Percentiles rank a stretch among this genome's conserved stretches.
Evolutionary conservation across 139 green algal genomes (phyloP).

Genomic region (Chlamydomonas schloesseri): DNA sequence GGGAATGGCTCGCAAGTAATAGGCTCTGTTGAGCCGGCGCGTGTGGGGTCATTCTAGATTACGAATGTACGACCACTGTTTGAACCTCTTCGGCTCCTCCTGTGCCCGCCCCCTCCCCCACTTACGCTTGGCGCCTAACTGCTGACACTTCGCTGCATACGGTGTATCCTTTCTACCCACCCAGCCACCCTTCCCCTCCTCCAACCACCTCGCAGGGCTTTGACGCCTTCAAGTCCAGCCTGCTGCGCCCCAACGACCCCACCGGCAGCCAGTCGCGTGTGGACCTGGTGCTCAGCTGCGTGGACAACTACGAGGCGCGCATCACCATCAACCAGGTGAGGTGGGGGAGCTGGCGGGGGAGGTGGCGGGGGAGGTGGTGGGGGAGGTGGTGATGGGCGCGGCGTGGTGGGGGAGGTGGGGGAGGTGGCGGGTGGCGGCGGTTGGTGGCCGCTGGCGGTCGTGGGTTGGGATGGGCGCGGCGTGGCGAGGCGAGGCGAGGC

Average conservation of each 20-base stretch:
- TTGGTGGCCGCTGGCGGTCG: too few relatives aligned
- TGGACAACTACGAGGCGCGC: slow-evolving; percentile 99
- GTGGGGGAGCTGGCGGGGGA: background rate
- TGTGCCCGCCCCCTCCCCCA: too few relatives aligned
- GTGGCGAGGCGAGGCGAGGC: too few relatives aligned
- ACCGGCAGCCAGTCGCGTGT: slow-evolving; percentile 68
- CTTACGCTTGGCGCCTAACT: too few relatives aligned
- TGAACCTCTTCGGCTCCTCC: too few relatives aligned
- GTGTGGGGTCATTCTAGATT: too few relatives aligned
- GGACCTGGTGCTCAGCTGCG: slow-evolving; percentile 95
- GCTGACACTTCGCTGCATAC: too few relatives aligned
- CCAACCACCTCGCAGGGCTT: slow-evolving; percentile 68
- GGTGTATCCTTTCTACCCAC: too few relatives aligned
- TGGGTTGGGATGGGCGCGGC: too few relatives aligned
- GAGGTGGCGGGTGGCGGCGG: background rate
- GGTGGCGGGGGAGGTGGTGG: background rate
- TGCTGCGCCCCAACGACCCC: slow-evolving; percentile 49
- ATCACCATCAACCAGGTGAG: slow-evolving; percentile 97
- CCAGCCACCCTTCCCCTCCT: background rate
- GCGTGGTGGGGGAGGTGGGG: background rate
- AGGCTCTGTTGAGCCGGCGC: too few relatives aligned
- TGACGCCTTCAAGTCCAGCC: slow-evolving; percentile 83
- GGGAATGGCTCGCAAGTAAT: too few relatives aligned
- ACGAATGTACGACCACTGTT: too few relatives aligned
- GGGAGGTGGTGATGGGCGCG: background rate